These are phyloP conservation scores for Vitis hybrid DNA, from an alignment of 177 flowering plant species.

Conservation along the genomic window DNA sequence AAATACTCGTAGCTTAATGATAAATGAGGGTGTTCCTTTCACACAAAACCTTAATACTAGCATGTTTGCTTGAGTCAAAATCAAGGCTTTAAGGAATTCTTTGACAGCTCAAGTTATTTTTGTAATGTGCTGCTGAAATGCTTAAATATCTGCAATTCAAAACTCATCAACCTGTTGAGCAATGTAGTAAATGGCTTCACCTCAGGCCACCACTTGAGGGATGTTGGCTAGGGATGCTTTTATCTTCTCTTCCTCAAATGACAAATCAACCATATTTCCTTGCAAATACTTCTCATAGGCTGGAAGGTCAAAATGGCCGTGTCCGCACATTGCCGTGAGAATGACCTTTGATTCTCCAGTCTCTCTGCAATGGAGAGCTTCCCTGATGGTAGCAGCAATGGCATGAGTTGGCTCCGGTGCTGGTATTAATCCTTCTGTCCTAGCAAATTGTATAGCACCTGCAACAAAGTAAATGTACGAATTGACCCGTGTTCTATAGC, in stretches of 20 bases:
- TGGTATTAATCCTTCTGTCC: slow-evolving; percentile 85
- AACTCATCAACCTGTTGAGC: background rate
- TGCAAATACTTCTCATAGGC: slow-evolving; percentile 88
- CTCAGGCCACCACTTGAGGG: slow-evolving; percentile 35
- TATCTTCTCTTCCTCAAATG: slow-evolving; percentile 60
- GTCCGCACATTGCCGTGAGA: slow-evolving; percentile 95
- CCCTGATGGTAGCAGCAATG: slow-evolving; percentile 90
- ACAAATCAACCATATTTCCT: slow-evolving; percentile 76
- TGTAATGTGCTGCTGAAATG: no score
- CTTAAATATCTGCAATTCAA: no score
- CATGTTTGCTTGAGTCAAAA: no score
- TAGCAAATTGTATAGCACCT: slow-evolving; percentile 91
- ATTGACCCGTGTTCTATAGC: background rate
- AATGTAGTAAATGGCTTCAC: background rate
- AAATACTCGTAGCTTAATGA: no score
- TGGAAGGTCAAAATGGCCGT: slow-evolving; percentile 93
- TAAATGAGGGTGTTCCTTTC: no score
- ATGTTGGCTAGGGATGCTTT: slow-evolving; percentile 60
- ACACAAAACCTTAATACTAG: no score
- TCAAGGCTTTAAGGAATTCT: no score
- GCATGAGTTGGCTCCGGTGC: slow-evolving; percentile 99
- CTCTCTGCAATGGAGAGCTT: slow-evolving; percentile 80
- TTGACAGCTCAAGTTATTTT: no score
- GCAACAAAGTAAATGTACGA: slow-evolving; percentile 1
- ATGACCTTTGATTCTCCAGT: slow-evolving; percentile 88